Evolutionary conservation across 495 filamentous ascomycete species (phyloP).

Genomic region (Lophiotrema nucula): DNA sequence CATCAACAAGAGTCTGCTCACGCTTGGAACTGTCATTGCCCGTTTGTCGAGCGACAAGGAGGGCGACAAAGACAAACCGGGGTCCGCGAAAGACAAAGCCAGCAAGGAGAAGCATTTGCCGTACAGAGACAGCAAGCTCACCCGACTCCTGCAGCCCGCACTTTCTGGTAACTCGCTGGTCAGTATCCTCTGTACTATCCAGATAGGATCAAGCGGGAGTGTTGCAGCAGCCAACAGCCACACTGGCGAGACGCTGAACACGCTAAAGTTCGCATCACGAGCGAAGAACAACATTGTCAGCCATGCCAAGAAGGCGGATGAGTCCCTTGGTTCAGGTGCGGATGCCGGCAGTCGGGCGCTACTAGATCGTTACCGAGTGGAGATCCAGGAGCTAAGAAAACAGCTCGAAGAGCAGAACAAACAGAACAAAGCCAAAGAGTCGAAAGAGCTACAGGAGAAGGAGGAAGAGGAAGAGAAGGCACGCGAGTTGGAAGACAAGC

Average conservation of each 20-base stretch:
- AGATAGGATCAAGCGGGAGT: constrained; percentile 67
- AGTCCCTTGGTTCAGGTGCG: constrained; percentile 63
- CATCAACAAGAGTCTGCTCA: constrained; percentile 96
- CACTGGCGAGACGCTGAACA: constrained; percentile 87
- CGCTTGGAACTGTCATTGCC: constrained; percentile 91
- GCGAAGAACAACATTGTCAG: constrained; percentile 98
- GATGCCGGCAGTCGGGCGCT: constrained; percentile 84
- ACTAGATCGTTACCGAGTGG: constrained; percentile 89
- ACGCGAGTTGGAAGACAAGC: constrained; percentile 71
- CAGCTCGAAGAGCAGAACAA: constrained; percentile 79
- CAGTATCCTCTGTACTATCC: constrained; percentile 94
- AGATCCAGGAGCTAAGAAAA: constrained; percentile 77
- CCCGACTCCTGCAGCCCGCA: constrained; percentile 85
- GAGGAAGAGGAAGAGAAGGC: constrained; percentile 65
- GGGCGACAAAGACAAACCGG: constrained; percentile 80
- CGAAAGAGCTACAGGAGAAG: constrained; percentile 53
- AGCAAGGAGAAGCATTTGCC: constrained; percentile 91
- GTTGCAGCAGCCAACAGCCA: constrained; percentile 63
- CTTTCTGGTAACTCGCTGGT: constrained; percentile 91
- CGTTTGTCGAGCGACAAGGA: constrained; percentile 78
- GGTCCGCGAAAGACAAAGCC: constrained; percentile 48
- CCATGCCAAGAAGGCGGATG: constrained; percentile 93
- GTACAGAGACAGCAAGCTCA: constrained; percentile 96
- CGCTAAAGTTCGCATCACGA: constrained; percentile 91
- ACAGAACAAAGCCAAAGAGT: constrained; percentile 61